Conservation (phyloP, 768 basidiomycete genomes). For the Pisolithus marmoratus region DNA sequence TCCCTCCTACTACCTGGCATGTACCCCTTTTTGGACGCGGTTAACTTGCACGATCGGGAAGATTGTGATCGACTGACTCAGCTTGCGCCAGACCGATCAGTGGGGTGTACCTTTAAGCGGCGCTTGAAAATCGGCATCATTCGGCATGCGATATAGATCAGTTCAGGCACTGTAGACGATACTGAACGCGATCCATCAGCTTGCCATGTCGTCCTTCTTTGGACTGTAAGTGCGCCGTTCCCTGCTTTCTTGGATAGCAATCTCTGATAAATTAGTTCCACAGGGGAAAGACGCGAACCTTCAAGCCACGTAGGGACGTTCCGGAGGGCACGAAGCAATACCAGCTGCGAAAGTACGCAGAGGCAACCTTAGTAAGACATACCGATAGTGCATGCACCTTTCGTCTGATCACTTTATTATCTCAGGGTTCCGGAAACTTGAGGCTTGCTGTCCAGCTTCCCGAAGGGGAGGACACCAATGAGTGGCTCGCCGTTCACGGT, state of each 20-base stretch:
- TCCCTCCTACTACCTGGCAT: no score
- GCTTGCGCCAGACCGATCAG: no score
- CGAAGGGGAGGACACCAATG: slow-evolving; percentile 94
- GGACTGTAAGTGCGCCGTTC: slow-evolving; percentile 55
- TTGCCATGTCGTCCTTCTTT: slow-evolving; percentile 79
- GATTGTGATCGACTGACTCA: no score
- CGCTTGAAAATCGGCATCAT: background rate
- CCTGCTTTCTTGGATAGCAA: slow-evolving; percentile 5
- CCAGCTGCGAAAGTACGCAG: slow-evolving; percentile 95
- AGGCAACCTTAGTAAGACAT: slow-evolving; percentile 74
- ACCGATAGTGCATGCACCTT: slow-evolving; percentile 2
- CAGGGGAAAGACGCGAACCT: slow-evolving; percentile 89
- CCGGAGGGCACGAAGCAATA: slow-evolving; percentile 97
- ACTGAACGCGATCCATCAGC: slow-evolving; percentile 7
- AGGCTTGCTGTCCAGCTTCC: slow-evolving; percentile 89
- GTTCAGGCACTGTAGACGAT: background rate
- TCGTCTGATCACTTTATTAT: background rate
- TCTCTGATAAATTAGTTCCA: slow-evolving; percentile 1
- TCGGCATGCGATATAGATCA: background rate
- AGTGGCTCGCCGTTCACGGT: slow-evolving; percentile 99
- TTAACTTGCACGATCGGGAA: no score
- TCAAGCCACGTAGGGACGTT: slow-evolving; percentile 93
- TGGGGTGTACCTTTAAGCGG: no score
- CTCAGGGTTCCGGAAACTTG: slow-evolving; percentile 91
- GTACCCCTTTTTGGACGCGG: no score